Evolutionary conservation across 805 yeast genomes (phyloP), one percentile per base, ranked within the genome.

Genomic region (Teunomyces aglyptinius): DNA sequence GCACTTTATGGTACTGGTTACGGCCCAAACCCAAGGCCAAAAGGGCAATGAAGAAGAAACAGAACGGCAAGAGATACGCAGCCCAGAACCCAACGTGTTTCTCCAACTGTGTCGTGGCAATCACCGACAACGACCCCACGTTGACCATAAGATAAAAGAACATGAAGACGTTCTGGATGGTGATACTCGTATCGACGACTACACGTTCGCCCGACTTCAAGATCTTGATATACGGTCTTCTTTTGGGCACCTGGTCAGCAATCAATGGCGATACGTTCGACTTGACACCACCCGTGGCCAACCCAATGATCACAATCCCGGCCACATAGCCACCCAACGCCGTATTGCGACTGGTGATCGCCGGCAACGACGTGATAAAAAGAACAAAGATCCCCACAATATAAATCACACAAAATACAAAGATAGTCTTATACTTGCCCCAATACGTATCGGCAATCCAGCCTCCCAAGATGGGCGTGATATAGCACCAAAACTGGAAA

Each of bases 221-320:
- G 15, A 63, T 63, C 48, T 60, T 67, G 47, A 70, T 66, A 20
- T 55, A 46, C 18, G 75, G 74, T 49, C 59, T 63, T 18, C 64
- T 65, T 48, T 68, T 68, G 46, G 73, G 74, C 45, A 70, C 60
- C 44, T 59, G 63, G 50, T 59, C 86, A 36, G 89, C 90, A 60
- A 86, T 81, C 59, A 86, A 72, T n/a, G 86, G 85, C 3, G 89
- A 80, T 18, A 86, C 81, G 56, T 86, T 85, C 31, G 90, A 75
- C 62, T 86, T 86, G 60, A 86, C 86, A 53, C 89, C 85, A 57
- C 94, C 92, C 20, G 94, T 83, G 33, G 89, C 92, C 26, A 84
- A 53, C 51, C 92, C 91, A 55, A 86, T 78, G 41, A 81, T 64
- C 46, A 81, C 64, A 65, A 81, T 76, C 26, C 80, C 76, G 34